phyloP scores from a whole-genome alignment of 2,329 filamentous ascomycete genomes.

The Aspergillus sp. region DNA sequence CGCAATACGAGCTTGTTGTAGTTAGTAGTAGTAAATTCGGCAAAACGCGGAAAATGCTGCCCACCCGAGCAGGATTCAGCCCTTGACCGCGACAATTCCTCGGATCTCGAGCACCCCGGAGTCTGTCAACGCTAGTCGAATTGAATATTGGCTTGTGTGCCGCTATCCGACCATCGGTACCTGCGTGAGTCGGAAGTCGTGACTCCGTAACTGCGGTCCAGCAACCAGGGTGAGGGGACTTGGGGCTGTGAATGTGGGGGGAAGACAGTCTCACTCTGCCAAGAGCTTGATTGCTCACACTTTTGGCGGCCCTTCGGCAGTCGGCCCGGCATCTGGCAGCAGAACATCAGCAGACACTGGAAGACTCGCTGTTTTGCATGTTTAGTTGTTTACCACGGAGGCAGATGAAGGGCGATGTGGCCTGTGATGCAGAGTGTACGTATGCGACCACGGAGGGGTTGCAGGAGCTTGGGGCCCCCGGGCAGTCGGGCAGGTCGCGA shows the following conservation, averaged over 20 bases:
- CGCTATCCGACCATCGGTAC: slow-evolving; percentile 16
- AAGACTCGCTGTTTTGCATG: background rate
- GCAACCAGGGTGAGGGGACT: slow-evolving; percentile 10
- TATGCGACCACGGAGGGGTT: background rate
- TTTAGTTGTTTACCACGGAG: too few species aligned
- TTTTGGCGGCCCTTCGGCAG: slow-evolving; percentile 11
- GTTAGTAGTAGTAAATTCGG: background rate
- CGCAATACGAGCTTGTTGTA: background rate
- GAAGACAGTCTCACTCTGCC: background rate
- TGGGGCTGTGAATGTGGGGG: slow-evolving; percentile 10
- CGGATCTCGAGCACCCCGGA: background rate
- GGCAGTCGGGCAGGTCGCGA: background rate
- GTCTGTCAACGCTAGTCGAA: background rate
- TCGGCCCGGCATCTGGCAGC: slow-evolving; percentile 14
- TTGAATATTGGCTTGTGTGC: slow-evolving; percentile 10
- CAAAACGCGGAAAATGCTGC: background rate
- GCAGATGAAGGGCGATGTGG: too few species aligned
- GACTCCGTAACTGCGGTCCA: slow-evolving; percentile 14
- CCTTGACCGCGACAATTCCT: background rate
- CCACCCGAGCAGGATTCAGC: background rate
- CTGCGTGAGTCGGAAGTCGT: slow-evolving; percentile 14
- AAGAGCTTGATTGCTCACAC: background rate
- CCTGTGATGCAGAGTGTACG: background rate
- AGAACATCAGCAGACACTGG: slow-evolving; percentile 5
- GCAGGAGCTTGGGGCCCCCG: background rate